Evolutionary conservation across 768 basidiomycete genomes (phyloP).

Genomic region (Phaeotremella skinneri): DNA sequence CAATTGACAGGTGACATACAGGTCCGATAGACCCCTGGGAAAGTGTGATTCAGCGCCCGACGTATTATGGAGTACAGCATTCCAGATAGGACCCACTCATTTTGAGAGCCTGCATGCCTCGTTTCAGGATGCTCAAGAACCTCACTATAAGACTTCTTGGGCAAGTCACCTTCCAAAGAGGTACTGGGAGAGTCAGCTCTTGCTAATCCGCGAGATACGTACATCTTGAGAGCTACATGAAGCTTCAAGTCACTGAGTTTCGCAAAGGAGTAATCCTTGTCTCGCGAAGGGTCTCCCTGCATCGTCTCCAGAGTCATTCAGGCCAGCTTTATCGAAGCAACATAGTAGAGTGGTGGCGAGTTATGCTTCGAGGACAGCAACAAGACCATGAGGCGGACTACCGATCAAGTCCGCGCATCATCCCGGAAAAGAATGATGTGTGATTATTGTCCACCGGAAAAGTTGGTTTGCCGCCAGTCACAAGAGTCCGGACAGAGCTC

Average conservation of each 20-base stretch:
- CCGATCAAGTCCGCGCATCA: no score
- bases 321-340: no score
- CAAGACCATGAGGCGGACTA: no score
- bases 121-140: conserved; percentile 78
- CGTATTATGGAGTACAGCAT: not conserved
- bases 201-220: conserved; percentile 10
- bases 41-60: conserved; percentile 6
- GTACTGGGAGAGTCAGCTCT: conserved; percentile 28
- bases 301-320: no score
- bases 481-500: no score
- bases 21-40: conserved; percentile 77
- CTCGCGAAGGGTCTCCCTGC: conserved; percentile 32
- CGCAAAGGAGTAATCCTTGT: conserved; percentile 84
- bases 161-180: conserved; percentile 71
- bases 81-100: conserved; percentile 60
- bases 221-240: conserved; percentile 64
- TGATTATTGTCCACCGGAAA: no score
- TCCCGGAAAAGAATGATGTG: not conserved
- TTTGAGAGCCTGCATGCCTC: conserved; percentile 72
- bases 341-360: no score
- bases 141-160: conserved; percentile 70
- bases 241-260: conserved; percentile 83
- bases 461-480: conserved; percentile 6
- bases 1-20: conserved; percentile 89
- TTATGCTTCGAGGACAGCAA: no score